phyloP scores from a whole-genome alignment of 768 basidiomycete species.

The Asterophora lycoperdoides region DNA sequence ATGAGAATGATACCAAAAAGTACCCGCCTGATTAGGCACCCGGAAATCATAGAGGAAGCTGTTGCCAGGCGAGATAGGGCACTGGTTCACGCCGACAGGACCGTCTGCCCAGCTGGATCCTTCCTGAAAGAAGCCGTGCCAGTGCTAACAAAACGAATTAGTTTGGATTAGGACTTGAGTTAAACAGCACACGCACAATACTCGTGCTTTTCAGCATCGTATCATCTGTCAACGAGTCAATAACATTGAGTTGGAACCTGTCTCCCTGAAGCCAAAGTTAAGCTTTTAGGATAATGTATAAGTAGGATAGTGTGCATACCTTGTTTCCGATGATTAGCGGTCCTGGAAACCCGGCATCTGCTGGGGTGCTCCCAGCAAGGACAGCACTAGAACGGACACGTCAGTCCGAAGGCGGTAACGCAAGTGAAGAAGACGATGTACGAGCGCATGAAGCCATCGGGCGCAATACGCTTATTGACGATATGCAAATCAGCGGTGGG shows the following conservation, averaged over 20 bases:
- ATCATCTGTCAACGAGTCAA: neutral
- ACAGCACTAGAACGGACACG: constrained; percentile 15
- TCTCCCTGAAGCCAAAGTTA: too few relatives aligned
- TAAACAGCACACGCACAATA: neutral
- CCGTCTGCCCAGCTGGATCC: constrained; percentile 40
- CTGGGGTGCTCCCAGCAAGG: constrained; percentile 18
- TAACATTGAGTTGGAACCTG: neutral
- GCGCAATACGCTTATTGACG: constrained; percentile 34
- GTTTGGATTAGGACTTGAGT: neutral
- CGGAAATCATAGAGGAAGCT: constrained; percentile 33
- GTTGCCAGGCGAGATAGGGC: constrained; percentile 36
- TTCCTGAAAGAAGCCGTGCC: constrained; percentile 39
- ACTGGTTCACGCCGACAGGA: constrained; percentile 35
- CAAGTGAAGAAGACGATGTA: constrained; percentile 11
- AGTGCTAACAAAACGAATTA: constrained; percentile 31
- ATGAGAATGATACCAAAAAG: constrained; percentile 9
- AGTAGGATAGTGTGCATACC: too few relatives aligned
- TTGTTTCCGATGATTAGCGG: too few relatives aligned
- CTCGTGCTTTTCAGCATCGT: too few relatives aligned
- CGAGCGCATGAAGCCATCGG: constrained; percentile 36
- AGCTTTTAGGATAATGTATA: too few relatives aligned
- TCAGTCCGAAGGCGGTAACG: neutral
- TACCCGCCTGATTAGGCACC: neutral
- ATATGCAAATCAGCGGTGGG: constrained; percentile 24
- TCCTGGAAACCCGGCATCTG: neutral